Evolutionary conservation across 208 protist genomes (phyloP).

Genomic region (Trypanosoma theileri): DNA sequence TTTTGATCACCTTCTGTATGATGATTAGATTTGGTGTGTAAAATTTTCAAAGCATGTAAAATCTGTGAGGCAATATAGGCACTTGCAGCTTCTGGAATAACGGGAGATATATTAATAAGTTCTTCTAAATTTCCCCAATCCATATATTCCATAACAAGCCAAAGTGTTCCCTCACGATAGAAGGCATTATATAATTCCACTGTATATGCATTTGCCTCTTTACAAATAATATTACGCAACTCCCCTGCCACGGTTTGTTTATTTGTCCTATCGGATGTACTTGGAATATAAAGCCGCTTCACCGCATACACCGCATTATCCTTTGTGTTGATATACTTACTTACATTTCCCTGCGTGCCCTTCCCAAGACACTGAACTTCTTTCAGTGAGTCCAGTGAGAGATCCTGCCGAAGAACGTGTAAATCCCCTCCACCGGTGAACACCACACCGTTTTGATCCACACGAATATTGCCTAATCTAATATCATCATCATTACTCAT

Average conservation of each 20-base stretch:
- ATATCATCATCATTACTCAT: slow-evolving; percentile 58
- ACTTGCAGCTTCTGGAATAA: slow-evolving; percentile 49
- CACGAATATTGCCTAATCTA: slow-evolving; percentile 74
- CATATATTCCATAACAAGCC: slow-evolving; percentile 90
- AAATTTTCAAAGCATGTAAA: slow-evolving; percentile 74
- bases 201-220: slow-evolving; percentile 67
- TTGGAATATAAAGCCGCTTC: slow-evolving; percentile 75
- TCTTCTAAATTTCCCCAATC: slow-evolving; percentile 87
- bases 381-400: slow-evolving; percentile 62
- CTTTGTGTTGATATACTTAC: slow-evolving; percentile 61
- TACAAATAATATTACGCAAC: slow-evolving; percentile 81
- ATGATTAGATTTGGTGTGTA: slow-evolving; percentile 85
- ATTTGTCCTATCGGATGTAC: slow-evolving; percentile 51
- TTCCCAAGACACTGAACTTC: slow-evolving; percentile 54
- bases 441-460: slow-evolving; percentile 63
- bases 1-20: slow-evolving; percentile 79
- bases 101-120: slow-evolving; percentile 45
- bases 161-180: slow-evolving; percentile 63
- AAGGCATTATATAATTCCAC: slow-evolving; percentile 87
- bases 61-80: slow-evolving; percentile 81
- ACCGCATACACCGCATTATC: slow-evolving; percentile 60
- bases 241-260: slow-evolving; percentile 78
- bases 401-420: slow-evolving; percentile 62
- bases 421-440: slow-evolving; percentile 78
- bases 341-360: slow-evolving; percentile 76